phyloP scores from a whole-genome alignment of 2,329 filamentous ascomycete species.

The Fusarium temperatum region DNA sequence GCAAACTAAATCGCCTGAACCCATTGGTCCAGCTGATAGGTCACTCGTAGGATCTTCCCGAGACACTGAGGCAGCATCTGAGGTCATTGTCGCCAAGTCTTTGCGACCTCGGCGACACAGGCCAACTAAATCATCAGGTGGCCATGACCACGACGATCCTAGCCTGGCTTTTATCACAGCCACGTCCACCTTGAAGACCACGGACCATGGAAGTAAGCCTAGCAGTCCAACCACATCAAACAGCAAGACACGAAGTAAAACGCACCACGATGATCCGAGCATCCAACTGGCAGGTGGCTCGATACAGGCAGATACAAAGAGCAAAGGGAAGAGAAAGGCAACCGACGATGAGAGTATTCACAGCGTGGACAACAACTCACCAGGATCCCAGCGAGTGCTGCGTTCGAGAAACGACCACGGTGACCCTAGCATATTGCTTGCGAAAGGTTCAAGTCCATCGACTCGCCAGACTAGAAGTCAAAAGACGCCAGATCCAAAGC shows the following conservation, averaged over 20 bases:
- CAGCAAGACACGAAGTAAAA: slow-evolving; percentile 43
- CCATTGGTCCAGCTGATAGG: slow-evolving; percentile 13
- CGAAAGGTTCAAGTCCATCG: slow-evolving; percentile 35
- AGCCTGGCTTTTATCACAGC: slow-evolving; percentile 43
- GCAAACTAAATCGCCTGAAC: slow-evolving; percentile 12
- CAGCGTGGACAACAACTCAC: slow-evolving; percentile 28
- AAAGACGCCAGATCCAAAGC: slow-evolving; percentile 35
- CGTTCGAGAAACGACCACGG: slow-evolving; percentile 40
- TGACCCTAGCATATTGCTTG: slow-evolving; percentile 41
- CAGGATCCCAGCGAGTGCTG: slow-evolving; percentile 39
- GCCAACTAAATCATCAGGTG: slow-evolving; percentile 37
- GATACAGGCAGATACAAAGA: slow-evolving; percentile 29
- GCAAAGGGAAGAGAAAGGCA: slow-evolving; percentile 29
- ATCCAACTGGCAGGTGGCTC: slow-evolving; percentile 35
- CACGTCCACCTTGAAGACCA: slow-evolving; percentile 16
- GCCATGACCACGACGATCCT: slow-evolving; percentile 40
- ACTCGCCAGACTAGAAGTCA: slow-evolving; percentile 35
- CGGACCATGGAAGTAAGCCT: slow-evolving; percentile 21
- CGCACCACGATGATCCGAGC: slow-evolving; percentile 37
- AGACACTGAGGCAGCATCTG: slow-evolving; percentile 27
- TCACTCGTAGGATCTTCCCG: slow-evolving; percentile 12
- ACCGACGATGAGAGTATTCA: slow-evolving; percentile 25
- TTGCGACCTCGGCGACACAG: slow-evolving; percentile 44
- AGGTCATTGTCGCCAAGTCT: slow-evolving; percentile 43
- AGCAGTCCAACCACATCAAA: slow-evolving; percentile 32